Percentiles rank a stretch among this genome's conserved stretches.
Evolutionary conservation across 1,284 basidiomycete genomes (phyloP).

Genomic region (Tilletiopsis washingtonensis): DNA sequence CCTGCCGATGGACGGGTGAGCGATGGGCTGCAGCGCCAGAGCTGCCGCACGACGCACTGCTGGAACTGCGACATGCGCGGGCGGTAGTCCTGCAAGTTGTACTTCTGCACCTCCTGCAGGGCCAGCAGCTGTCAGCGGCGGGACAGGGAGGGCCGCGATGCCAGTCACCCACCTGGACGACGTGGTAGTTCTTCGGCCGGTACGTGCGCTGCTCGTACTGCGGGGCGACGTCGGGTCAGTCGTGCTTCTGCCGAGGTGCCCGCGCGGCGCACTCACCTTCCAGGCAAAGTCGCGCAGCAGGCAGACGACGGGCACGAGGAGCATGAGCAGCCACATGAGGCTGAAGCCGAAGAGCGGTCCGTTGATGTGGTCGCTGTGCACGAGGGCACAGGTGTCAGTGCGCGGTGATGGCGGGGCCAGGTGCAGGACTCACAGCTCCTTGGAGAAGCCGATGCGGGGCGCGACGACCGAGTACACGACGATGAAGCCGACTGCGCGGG

Average conservation of each 20-base stretch:
- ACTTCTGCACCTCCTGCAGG: constrained; percentile 85
- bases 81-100: constrained; percentile 93
- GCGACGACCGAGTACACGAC: constrained; percentile 84
- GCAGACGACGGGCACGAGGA: constrained; percentile 81
- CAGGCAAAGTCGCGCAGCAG: constrained; percentile 65
- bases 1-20: too few relatives aligned
- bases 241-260: too few relatives aligned
- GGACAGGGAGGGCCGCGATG: too few relatives aligned
- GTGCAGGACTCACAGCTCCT: constrained; percentile 55
- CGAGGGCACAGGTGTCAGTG: too few relatives aligned
- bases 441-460: constrained; percentile 74
- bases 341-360: constrained; percentile 75
- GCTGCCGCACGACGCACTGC: too few relatives aligned
- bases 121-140: too few relatives aligned
- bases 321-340: constrained; percentile 80
- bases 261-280: too few relatives aligned
- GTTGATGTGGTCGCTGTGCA: constrained; percentile 71
- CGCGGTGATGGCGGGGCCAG: too few relatives aligned
- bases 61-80: constrained; percentile 86
- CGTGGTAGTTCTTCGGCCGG: constrained; percentile 81
- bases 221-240: too few relatives aligned
- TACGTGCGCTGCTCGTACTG: constrained; percentile 64
- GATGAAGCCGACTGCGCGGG: constrained; percentile 83
- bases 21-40: too few relatives aligned
- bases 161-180: too few relatives aligned